These are phyloP conservation scores for Pseudohalonectria lignicola DNA, from an alignment of 2,329 filamentous ascomycete species.

Conservation along the genomic window DNA sequence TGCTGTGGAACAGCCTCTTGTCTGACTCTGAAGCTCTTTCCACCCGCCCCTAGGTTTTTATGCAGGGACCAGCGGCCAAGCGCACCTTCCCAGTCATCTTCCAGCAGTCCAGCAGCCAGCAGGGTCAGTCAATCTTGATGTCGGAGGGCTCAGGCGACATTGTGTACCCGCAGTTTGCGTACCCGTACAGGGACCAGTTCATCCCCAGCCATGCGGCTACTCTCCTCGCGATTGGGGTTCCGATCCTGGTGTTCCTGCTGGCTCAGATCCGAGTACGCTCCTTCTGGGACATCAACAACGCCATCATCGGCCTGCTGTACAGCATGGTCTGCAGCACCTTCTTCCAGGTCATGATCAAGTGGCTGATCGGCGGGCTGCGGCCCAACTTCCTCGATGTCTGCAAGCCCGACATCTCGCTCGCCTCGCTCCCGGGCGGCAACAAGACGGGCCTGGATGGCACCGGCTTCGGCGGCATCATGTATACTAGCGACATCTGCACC, in stretches of 20 bases:
- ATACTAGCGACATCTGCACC: constrained; percentile 59
- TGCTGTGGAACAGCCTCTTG: no score
- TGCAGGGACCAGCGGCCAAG: constrained; percentile 52
- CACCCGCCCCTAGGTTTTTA: constrained; percentile 39
- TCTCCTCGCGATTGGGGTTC: constrained; percentile 49
- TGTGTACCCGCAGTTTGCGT: constrained; percentile 60
- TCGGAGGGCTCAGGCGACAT: constrained; percentile 53
- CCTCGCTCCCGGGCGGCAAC: constrained; percentile 22
- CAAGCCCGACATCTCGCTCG: constrained; percentile 42
- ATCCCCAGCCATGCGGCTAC: constrained; percentile 62
- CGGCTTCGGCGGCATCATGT: constrained; percentile 48
- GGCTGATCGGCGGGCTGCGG: constrained; percentile 62
- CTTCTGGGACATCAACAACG: constrained; percentile 65
- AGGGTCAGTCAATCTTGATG: no score
- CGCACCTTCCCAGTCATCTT: constrained; percentile 62
- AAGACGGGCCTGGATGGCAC: constrained; percentile 26
- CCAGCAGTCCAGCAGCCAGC: constrained; percentile 26
- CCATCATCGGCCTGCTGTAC: constrained; percentile 57
- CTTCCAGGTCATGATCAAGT: constrained; percentile 69
- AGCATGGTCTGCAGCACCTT: constrained; percentile 57
- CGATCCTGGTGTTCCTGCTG: constrained; percentile 52
- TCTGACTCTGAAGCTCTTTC: no score
- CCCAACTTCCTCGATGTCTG: constrained; percentile 63
- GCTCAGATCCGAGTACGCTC: constrained; percentile 58
- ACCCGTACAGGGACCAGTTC: constrained; percentile 59